Conservation (phyloP, 129 eudicot species). For the Ambrosia artemisiifolia region DNA sequence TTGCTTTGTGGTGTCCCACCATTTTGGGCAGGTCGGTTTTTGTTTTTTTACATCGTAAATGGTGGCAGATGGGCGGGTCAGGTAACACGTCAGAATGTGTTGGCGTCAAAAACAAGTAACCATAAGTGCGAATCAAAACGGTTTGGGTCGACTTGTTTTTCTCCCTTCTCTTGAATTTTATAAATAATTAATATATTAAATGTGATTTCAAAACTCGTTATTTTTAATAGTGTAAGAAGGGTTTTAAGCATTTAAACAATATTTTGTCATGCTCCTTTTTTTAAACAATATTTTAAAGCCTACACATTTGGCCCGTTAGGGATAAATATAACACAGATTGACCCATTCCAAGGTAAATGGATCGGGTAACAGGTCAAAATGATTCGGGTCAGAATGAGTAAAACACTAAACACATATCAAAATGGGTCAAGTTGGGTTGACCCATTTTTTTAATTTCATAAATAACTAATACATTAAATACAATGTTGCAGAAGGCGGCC, state of each 20-base stretch:
- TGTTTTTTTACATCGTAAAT: neutral
- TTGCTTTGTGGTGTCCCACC: slow-evolving; percentile 94
- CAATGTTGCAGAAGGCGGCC: too few species aligned
- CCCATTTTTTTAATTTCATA: too few species aligned
- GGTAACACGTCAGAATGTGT: neutral
- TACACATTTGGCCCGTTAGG: neutral
- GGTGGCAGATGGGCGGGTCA: neutral
- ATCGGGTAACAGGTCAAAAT: neutral
- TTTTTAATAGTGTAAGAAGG: neutral
- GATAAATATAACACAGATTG: too few species aligned
- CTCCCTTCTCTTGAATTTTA: neutral
- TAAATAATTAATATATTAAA: neutral
- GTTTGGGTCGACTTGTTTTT: neutral
- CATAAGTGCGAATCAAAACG: neutral
- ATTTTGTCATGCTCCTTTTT: neutral
- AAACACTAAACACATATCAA: neutral
- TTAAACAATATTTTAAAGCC: neutral
- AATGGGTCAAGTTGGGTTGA: too few species aligned
- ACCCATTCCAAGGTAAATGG: neutral
- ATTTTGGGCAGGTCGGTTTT: slow-evolving; percentile 62
- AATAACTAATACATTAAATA: neutral
- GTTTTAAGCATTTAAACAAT: neutral
- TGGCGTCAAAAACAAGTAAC: neutral
- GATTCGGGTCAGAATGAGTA: neutral
- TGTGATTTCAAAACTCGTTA: neutral